Percentiles rank a stretch among this genome's conserved stretches.
phyloP scores from a whole-genome alignment of 2,329 filamentous ascomycete genomes.

The Xylariaceae sp. region DNA sequence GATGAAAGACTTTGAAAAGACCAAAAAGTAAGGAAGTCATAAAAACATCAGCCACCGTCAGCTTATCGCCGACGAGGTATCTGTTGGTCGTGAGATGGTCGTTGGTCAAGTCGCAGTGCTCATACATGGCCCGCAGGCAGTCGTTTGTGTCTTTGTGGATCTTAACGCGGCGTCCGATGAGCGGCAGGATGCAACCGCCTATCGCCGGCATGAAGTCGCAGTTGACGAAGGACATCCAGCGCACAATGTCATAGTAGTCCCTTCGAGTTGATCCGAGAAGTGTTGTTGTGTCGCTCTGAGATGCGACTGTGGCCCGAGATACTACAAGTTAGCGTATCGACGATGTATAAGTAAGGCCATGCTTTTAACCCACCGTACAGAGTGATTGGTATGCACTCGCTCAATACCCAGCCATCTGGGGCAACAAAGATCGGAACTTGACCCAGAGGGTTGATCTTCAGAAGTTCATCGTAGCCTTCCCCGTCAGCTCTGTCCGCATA shows the following conservation, averaged over 20 bases:
- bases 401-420: conserved; percentile 14
- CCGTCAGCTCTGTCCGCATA: conserved; percentile 4
- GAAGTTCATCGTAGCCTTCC: conserved; percentile 5
- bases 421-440: conserved; percentile 13
- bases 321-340: neutral
- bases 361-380: conserved; percentile 11
- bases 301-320: conserved; percentile 5
- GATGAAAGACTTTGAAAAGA: conserved; percentile 11
- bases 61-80: conserved; percentile 11
- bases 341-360: neutral
- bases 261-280: conserved; percentile 9
- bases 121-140: conserved; percentile 7
- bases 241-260: conserved; percentile 12
- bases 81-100: conserved; percentile 8
- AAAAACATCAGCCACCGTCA: conserved; percentile 16
- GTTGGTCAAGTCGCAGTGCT: conserved; percentile 9
- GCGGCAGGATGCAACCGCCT: conserved; percentile 11
- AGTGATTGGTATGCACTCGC: conserved; percentile 16
- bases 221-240: conserved; percentile 20
- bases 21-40: conserved; percentile 6
- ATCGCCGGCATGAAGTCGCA: conserved; percentile 11
- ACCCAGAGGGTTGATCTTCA: conserved; percentile 12
- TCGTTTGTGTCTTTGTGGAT: conserved; percentile 8
- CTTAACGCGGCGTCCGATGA: conserved; percentile 7
- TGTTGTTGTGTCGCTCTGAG: conserved; percentile 10